phyloP scores from a whole-genome alignment of 768 basidiomycete species.

The Naganishia onofrii region DNA sequence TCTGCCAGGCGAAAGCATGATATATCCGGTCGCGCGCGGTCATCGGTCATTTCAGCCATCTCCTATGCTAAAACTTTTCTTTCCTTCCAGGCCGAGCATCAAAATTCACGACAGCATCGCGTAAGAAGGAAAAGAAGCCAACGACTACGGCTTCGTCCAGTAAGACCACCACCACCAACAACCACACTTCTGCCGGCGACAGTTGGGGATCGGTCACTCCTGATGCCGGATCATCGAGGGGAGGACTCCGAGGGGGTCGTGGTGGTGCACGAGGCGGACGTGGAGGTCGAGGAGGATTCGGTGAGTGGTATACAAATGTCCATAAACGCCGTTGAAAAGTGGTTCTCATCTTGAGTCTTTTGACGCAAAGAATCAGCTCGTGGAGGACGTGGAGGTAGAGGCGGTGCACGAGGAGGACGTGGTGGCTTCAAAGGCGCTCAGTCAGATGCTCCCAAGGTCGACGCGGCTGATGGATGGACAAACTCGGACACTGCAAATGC shows the following conservation, averaged over 20 bases:
- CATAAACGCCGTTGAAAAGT: not conserved
- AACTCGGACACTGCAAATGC: conserved; percentile 16
- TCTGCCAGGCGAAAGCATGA: not conserved
- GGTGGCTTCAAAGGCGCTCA: conserved; percentile 43
- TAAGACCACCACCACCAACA: conserved; percentile 41
- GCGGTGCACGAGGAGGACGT: conserved; percentile 50
- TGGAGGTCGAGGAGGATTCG: conserved; percentile 43
- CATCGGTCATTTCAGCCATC: not conserved
- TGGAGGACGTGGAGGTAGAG: conserved; percentile 48
- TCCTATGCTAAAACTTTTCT: not conserved
- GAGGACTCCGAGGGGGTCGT: conserved; percentile 47
- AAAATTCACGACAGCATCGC: conserved; percentile 51
- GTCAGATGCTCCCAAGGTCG: conserved; percentile 6
- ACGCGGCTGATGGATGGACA: conserved; percentile 7
- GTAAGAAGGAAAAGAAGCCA: conserved; percentile 47
- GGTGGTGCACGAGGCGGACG: conserved; percentile 46
- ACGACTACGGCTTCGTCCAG: conserved; percentile 20
- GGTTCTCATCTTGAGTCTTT: not conserved
- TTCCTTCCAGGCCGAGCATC: conserved; percentile 47
- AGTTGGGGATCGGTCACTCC: conserved; percentile 31
- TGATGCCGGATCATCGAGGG: conserved; percentile 30
- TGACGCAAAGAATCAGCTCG: conserved; percentile 37
- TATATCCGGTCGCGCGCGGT: not conserved
- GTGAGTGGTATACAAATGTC: not conserved
- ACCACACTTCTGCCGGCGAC: conserved; percentile 42